Base-by-base conservation (phyloP, 495 filamentous ascomycete species). In the Bombardia bombarda region DNA sequence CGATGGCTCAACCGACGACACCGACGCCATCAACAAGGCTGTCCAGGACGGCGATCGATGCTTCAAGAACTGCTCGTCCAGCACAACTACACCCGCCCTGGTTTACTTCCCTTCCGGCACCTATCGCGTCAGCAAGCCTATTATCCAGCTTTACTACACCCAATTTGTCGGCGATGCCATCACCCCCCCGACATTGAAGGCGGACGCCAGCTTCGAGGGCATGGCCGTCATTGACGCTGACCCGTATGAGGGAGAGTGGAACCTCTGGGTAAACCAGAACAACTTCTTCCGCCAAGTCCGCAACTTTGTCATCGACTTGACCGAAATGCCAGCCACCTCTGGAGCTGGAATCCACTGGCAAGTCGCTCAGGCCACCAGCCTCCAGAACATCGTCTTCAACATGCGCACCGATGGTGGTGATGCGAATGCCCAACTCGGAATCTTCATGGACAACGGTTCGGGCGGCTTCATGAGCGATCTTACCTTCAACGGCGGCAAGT, bases 221-320 rank as follows among this genome's bases (percentile, higher is more conserved):
- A 94, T 96, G 63, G 90, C 81, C 16, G 73, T 98, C 18, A 87
- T 98, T 53, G 90, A 96, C 53, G 70, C 87, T 7, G 84, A 98
- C 51, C 90, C 90, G 0, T 97, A 98, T 57, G 63, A 68, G 19
- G 63, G 68, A 5, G 70, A 73, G 36, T 53, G 45, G 18, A 78
- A 79, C 57, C 79, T 66, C 66, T 95, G 82, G 66, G 87, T 83
- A 50, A 94, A 95, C 63, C 84, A 95, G 66, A 98, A 97, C 79
- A 96, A 98, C 71, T 98, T 98, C 74, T 97, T 88, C 76, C 88
- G 92, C 34, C 85, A 93, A 53, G 71, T 98, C 50, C 87, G 93
- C 61, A 97, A 98, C 69, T 85, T 98, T 52, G 74, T 88, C 54
- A 83, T 98, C 60, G 92, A 98, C 59, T 62, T 90, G 33, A 88